Conservation (phyloP, 768 basidiomycete species). For the Mycena kentingensis region DNA sequence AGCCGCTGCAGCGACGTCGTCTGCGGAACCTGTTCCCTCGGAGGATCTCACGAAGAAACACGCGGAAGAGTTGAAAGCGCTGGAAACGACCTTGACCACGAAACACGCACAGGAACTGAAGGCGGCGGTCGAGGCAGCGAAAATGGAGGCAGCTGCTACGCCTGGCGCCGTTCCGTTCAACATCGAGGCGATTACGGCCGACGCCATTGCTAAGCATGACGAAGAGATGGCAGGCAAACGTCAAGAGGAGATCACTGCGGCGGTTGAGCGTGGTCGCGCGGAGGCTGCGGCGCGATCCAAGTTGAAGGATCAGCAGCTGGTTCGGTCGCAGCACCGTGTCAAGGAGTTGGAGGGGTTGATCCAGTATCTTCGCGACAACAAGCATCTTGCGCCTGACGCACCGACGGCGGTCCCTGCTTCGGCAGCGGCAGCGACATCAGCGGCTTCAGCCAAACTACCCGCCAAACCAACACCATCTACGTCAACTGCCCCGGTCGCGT, state of each 20-base stretch:
- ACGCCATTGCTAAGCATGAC: constrained; percentile 52
- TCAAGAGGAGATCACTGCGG: constrained; percentile 59
- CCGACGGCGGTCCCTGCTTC: constrained; percentile 29
- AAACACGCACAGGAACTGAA: constrained; percentile 58
- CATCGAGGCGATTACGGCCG: constrained; percentile 51
- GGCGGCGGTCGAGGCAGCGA: constrained; percentile 51
- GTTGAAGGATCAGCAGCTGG: constrained; percentile 72
- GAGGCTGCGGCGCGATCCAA: constrained; percentile 63
- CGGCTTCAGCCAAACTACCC: constrained; percentile 14
- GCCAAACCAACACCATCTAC: no score
- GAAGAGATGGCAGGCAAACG: constrained; percentile 48
- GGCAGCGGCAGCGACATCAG: constrained; percentile 20
- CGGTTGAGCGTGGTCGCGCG: constrained; percentile 68
- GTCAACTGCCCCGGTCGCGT: constrained; percentile 31
- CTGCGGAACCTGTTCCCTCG: constrained; percentile 26
- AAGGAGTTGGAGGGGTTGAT: constrained; percentile 73
- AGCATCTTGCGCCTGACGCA: constrained; percentile 43
- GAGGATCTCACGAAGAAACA: constrained; percentile 55
- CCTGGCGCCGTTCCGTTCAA: constrained; percentile 40
- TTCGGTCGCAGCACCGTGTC: constrained; percentile 57
- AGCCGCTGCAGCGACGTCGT: constrained; percentile 17
- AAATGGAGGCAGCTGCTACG: constrained; percentile 29
- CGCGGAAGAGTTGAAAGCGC: constrained; percentile 56
- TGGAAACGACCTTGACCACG: constrained; percentile 54
- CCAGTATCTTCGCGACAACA: constrained; percentile 54